Percentiles rank a stretch among this genome's conserved stretches.
phyloP scores from a whole-genome alignment of 176 grass and related monocot genomes.

The Aegilops umbellulata region DNA sequence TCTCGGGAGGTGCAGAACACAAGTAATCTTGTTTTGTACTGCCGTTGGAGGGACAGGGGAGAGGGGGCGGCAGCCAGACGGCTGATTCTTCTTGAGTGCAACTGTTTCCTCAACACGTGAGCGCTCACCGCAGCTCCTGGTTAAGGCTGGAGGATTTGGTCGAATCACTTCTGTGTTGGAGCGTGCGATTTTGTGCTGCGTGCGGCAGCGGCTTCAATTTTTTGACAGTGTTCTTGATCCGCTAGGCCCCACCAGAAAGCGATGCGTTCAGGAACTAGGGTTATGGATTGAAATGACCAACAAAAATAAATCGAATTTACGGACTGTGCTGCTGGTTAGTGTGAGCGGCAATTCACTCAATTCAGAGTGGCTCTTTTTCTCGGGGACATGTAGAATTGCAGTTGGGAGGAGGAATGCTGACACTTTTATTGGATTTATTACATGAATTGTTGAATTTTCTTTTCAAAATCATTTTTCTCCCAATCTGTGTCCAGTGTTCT shows the following conservation, averaged over 20 bases:
- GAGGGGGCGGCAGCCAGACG: too few species aligned
- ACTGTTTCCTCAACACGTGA: background rate
- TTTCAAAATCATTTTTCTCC: background rate
- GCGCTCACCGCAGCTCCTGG: background rate
- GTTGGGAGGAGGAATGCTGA: background rate
- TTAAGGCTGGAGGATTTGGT: background rate
- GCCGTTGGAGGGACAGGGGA: background rate
- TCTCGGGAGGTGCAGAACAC: background rate
- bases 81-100: background rate
- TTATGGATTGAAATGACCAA: background rate
- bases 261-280: background rate
- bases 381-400: background rate
- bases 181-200: background rate
- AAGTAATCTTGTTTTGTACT: too few species aligned
- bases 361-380: background rate
- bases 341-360: background rate
- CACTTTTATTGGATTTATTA: background rate
- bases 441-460: background rate
- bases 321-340: background rate
- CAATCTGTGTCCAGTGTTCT: background rate
- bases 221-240: background rate
- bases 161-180: background rate
- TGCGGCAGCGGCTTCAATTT: background rate
- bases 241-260: background rate
- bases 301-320: background rate